These are phyloP conservation scores for Inonotus obliquus DNA, from an alignment of 1,284 basidiomycete species.

Conservation along the genomic window DNA sequence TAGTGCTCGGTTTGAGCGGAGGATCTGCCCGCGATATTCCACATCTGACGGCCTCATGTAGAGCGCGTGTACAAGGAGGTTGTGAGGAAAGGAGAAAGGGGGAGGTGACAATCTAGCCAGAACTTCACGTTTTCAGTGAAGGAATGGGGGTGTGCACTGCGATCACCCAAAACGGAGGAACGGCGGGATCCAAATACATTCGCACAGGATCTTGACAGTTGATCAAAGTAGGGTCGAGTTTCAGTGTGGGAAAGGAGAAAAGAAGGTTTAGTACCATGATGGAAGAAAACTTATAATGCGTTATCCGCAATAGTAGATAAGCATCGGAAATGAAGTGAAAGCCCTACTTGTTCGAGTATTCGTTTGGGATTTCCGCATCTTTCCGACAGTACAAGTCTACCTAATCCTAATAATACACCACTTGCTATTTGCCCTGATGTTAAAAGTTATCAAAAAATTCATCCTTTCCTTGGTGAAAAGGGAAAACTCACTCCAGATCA, in stretches of 20 bases:
- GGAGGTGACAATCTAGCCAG: neutral
- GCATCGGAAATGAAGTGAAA: neutral
- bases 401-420: neutral
- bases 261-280: neutral
- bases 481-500: constrained; percentile 25
- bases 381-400: neutral
- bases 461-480: neutral
- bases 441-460: neutral
- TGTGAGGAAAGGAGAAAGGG: neutral
- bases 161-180: neutral
- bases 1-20: constrained; percentile 7
- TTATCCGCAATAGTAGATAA: neutral
- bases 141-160: neutral
- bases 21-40: neutral
- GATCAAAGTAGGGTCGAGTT: neutral
- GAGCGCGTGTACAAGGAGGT: neutral
- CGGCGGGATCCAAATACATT: neutral
- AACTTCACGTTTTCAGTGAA: neutral
- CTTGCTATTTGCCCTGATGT: neutral
- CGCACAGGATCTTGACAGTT: neutral
- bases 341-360: neutral
- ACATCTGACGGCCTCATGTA: neutral
- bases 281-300: too few relatives aligned
- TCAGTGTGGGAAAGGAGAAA: neutral
- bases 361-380: neutral